Evolutionary conservation across 73 alveolate species (phyloP).

Genomic region (Diophrys sp.): DNA sequence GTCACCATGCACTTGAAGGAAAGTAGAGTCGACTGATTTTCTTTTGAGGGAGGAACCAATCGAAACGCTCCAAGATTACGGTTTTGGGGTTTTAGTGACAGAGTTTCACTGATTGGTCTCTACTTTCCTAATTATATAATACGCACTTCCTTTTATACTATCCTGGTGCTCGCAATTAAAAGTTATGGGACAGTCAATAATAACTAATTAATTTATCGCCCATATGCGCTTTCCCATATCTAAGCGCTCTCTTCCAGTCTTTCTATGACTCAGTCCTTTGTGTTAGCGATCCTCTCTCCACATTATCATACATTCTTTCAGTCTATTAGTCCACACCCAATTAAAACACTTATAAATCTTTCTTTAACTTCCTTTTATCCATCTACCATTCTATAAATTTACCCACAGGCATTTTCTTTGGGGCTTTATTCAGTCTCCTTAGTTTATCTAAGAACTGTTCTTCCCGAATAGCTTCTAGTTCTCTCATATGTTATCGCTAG

Average conservation of each 20-base stretch:
- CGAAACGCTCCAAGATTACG: background rate
- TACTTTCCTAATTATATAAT: too few species aligned
- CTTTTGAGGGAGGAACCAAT: background rate
- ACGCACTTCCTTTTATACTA: too few species aligned
- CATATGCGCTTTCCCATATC: background rate
- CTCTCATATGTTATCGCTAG: background rate
- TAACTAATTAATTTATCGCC: background rate
- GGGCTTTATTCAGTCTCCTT: background rate
- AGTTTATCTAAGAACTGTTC: background rate
- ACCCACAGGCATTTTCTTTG: background rate
- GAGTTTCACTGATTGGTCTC: too few species aligned
- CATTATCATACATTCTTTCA: too few species aligned
- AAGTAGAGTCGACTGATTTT: too few species aligned
- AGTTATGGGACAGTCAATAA: too few species aligned
- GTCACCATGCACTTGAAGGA: too few species aligned
- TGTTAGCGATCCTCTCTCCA: background rate
- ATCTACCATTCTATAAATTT: background rate
- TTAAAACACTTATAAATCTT: background rate
- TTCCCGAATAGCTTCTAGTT: background rate
- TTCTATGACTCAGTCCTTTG: background rate
- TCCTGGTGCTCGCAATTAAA: too few species aligned
- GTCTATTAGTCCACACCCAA: background rate
- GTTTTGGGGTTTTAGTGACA: slow-evolving; percentile 1
- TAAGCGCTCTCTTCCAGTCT: background rate
- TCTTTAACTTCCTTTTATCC: background rate